Evolutionary conservation across 495 filamentous ascomycete genomes (phyloP), one percentile per base, ranked within the genome.

Genomic region (Staphylotrichum longicolle): DNA sequence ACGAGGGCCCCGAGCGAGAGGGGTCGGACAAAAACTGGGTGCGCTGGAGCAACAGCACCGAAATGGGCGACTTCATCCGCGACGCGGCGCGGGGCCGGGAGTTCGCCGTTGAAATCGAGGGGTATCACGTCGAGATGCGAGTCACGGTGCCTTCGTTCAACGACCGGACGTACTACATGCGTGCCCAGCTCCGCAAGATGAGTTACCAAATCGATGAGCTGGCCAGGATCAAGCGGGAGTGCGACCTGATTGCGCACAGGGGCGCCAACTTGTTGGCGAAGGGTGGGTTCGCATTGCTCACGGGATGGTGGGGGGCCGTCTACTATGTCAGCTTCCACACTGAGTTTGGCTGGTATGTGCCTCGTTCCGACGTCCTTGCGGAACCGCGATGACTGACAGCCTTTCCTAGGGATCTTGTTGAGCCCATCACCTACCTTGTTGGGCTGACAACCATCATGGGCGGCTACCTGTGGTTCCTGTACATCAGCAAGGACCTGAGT

Each of bases 61-160:
- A 97, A 66, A 86, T 98, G 34, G 93, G 93, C 9, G 93, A 97
- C 75, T 98, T 98, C 73, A 91, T 98, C 62, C 89, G 91, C 5
- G 93, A 96, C 67, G 93, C 93, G 0, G 88, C 92, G 4, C 81
- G 91, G 0, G 88, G 86, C 0, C 80, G 88, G 50, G 90, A 96
- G 66, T 98, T 98, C 70, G 85, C 88, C 30, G 82, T 96, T 30
- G 86, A 88, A 58, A 89, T 98, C 63, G 87, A 94, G 67, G 89
- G 89, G 0, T 82, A 85, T 35, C 74, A 82, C 7, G 63, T 80
- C 11, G 85, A 91, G 68, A 87, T 96, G 73, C 79, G 83, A 10
- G 85, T 98, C 39, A 84, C 82, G 5, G 91, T 97, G 20, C 93
- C 93, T 0, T 88, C 85, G 30, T 98, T 97, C 79, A 82, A 86